Evolutionary conservation across 164 flowering plant species (phyloP).

Genomic region (Santalum album): DNA sequence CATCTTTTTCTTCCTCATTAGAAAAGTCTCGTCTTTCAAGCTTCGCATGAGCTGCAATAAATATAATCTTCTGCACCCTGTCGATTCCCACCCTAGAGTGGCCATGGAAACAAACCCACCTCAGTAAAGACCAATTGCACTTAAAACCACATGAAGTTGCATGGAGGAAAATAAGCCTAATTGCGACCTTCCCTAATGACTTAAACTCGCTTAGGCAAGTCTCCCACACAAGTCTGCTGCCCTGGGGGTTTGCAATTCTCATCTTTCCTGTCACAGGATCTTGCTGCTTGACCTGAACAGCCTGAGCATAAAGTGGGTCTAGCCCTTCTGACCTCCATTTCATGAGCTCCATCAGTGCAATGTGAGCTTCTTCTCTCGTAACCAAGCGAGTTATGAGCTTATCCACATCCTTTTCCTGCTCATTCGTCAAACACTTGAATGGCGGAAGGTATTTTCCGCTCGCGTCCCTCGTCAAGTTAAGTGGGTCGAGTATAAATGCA

Average conservation of each 20-base stretch:
- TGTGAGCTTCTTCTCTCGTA: constrained; percentile 45
- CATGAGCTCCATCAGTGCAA: no score
- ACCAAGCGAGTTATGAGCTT: constrained; percentile 43
- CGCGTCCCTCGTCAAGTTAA: constrained; percentile 36
- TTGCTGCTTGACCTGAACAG: constrained; percentile 49
- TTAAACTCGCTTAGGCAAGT: no score
- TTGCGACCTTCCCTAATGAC: no score
- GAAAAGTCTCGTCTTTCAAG: constrained; percentile 32
- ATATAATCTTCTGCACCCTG: constrained; percentile 47
- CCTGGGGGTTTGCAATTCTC: constrained; percentile 49
- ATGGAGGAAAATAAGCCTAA: constrained; percentile 44
- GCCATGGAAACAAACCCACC: constrained; percentile 25
- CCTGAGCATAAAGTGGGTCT: constrained; percentile 56
- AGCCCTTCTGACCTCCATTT: no score
- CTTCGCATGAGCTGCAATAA: constrained; percentile 40
- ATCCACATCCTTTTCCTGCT: constrained; percentile 64
- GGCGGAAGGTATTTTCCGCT: constrained; percentile 59
- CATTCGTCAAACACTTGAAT: constrained; percentile 42
- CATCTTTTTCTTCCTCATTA: constrained; percentile 36
- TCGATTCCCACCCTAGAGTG: constrained; percentile 31
- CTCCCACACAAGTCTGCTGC: constrained; percentile 51
- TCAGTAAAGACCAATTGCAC: constrained; percentile 34
- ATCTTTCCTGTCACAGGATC: constrained; percentile 55
- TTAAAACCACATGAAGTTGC: constrained; percentile 31
- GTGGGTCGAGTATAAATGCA: constrained; percentile 52